These are phyloP conservation scores for Leptographium radiaticola DNA, from an alignment of 2,329 filamentous ascomycete genomes.

Conservation along the genomic window DNA sequence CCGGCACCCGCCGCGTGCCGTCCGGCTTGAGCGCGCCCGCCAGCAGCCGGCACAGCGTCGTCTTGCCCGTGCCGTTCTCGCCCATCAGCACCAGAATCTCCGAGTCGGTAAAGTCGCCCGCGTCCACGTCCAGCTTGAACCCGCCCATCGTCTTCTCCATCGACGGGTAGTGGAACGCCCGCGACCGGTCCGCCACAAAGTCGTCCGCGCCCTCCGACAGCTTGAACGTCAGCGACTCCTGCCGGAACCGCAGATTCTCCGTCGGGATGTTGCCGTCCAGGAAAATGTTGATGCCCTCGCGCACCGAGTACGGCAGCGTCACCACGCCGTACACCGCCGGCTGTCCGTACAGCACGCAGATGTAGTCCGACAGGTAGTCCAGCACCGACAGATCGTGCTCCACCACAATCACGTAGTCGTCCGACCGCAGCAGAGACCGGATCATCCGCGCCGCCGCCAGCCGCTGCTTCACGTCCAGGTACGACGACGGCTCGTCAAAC, in stretches of 20 bases:
- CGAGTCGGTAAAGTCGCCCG: conserved; percentile 87
- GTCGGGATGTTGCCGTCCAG: conserved; percentile 91
- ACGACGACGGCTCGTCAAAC: conserved; percentile 99
- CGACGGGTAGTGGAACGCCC: conserved; percentile 72
- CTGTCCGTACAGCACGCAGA: conserved; percentile 92
- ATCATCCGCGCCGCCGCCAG: conserved; percentile 85
- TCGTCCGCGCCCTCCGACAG: conserved; percentile 84
- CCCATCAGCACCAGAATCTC: conserved; percentile 99
- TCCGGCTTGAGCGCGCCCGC: conserved; percentile 91
- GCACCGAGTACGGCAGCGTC: conserved; percentile 85
- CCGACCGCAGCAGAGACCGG: conserved; percentile 71
- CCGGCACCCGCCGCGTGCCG: conserved; percentile 60
- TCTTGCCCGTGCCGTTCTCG: conserved; percentile 96
- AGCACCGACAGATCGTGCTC: conserved; percentile 98
- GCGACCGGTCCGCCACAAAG: conserved; percentile 69
- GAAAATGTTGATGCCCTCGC: conserved; percentile 99
- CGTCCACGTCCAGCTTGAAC: conserved; percentile 60
- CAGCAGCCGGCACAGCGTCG: conserved; percentile 93
- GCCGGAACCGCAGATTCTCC: conserved; percentile 95
- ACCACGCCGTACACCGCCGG: conserved; percentile 97
- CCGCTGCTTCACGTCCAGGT: conserved; percentile 98
- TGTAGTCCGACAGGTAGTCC: conserved; percentile 96
- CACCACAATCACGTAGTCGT: conserved; percentile 96
- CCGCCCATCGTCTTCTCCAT: conserved; percentile 89
- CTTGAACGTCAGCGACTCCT: conserved; percentile 92